A percentile compares a stretch with the other conserved stretches of the same genome.
Conservation (phyloP, 352 stramenopile genomes). For the Phytophthora fragariae region DNA sequence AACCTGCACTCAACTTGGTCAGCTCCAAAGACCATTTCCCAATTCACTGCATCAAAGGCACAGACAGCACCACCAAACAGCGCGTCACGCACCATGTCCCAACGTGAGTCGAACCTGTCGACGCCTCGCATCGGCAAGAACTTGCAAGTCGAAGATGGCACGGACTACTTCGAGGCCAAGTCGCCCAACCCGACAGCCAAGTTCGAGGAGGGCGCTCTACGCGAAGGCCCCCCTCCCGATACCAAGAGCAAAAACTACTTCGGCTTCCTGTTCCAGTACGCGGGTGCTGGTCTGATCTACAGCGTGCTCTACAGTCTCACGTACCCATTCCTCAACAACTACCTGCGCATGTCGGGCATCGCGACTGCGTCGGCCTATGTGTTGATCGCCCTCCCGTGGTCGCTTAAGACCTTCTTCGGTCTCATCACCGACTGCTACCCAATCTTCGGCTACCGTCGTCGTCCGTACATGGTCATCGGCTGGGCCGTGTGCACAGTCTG, state of each 20-base stretch:
- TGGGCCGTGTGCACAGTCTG: slow-evolving; percentile 51
- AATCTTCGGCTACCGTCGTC: slow-evolving; percentile 82
- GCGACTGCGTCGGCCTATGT: slow-evolving; percentile 49
- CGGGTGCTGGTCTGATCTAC: slow-evolving; percentile 56
- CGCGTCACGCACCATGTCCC: slow-evolving; percentile 1
- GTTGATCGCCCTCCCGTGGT: slow-evolving; percentile 77
- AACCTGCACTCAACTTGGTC: slow-evolving; percentile 13
- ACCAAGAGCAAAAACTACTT: slow-evolving; percentile 49
- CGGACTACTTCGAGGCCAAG: slow-evolving; percentile 37
- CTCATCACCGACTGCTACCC: slow-evolving; percentile 88
- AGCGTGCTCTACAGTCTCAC: slow-evolving; percentile 47
- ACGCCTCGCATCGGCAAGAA: slow-evolving; percentile 35
- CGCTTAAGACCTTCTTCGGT: slow-evolving; percentile 85
- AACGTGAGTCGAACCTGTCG: slow-evolving; percentile 30
- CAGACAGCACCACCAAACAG: slow-evolving; percentile 27
- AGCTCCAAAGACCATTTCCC: slow-evolving; percentile 27
- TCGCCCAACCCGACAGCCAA: slow-evolving; percentile 38
- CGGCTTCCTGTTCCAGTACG: slow-evolving; percentile 61
- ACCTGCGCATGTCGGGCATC: slow-evolving; percentile 57
- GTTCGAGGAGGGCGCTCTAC: slow-evolving; percentile 52
- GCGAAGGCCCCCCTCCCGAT: slow-evolving; percentile 42
- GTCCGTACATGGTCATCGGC: slow-evolving; percentile 86
- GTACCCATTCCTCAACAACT: slow-evolving; percentile 66
- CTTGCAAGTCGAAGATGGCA: slow-evolving; percentile 20
- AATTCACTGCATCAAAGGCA: slow-evolving; percentile 24